Base-by-base conservation (phyloP, 1,284 basidiomycete species). In the Phellopilus nigrolimitatus region DNA sequence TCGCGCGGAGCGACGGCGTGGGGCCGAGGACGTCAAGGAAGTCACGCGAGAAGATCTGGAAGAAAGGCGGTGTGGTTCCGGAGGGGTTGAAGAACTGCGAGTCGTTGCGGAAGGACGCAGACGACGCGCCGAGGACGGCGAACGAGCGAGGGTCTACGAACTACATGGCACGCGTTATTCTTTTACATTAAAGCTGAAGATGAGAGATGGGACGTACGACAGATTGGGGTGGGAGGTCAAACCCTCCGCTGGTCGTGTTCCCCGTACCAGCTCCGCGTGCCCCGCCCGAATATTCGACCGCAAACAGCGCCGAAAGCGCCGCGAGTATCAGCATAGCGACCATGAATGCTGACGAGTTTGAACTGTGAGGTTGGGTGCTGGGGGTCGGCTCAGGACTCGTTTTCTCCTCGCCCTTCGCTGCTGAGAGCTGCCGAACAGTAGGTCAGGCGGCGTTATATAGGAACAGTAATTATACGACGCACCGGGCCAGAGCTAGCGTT, bases 11-110 rank as follows among this genome's bases (percentile, higher is more conserved):
- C 0, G 76, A 75, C 2, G 87, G 77, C 30, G 69, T 66, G 6
- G 65, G 58, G 1, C 86, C 86, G 3, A 88, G 75, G 56, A 88
- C 70, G 1, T 64, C 49, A 31, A 82, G 66, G 64, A 90, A 89
- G 4, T 66, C 69, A 2, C 66, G 58, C 60, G 88, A 73, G 61
- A 86, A 85, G 53, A 84, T 68, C 62, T 88, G 84, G 68, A 89
- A 84, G 60, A 82, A 78, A 0, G 82, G 83, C 4, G 79, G 67
- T 0, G 69, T 62, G 6, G 67, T 56, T 53, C 69, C 67, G 4
- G 69, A 70, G 3, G 75, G 74, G 55, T 69, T 71, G 62, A 69
- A 66, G 44, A 62, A 54, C 22, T 57, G 31, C 12, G 63, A 48
- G 21, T 56, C 55, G 21, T 58, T 41, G 31, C 68, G 63, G 58